phyloP scores from a whole-genome alignment of 2,329 filamentous ascomycete genomes.

The Aspergillus sp. region DNA sequence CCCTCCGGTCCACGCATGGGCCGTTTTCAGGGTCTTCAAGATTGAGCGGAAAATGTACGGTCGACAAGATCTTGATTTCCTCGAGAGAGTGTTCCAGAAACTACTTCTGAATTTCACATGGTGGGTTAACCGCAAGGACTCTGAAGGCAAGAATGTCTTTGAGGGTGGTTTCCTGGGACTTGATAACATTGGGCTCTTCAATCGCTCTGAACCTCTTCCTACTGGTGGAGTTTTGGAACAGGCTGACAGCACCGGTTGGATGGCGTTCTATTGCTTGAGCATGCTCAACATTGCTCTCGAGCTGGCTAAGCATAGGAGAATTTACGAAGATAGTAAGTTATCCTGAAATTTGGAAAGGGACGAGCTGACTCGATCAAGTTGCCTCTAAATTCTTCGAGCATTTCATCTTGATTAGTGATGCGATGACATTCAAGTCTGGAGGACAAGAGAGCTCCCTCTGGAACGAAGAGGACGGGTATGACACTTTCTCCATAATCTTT shows the following conservation, averaged over 20 bases:
- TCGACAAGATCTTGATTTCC: slow-evolving; percentile 89
- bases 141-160: slow-evolving; percentile 94
- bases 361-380: slow-evolving; percentile 52
- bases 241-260: slow-evolving; percentile 97
- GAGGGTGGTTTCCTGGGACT: slow-evolving; percentile 94
- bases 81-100: slow-evolving; percentile 96
- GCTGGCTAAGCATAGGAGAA: slow-evolving; percentile 90
- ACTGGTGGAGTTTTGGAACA: slow-evolving; percentile 94
- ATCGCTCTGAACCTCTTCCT: slow-evolving; percentile 90
- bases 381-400: slow-evolving; percentile 99
- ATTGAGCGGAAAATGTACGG: slow-evolving; percentile 98
- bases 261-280: slow-evolving; percentile 95
- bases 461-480: slow-evolving; percentile 82
- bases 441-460: slow-evolving; percentile 81
- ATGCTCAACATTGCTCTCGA: slow-evolving; percentile 98
- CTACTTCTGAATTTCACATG: slow-evolving; percentile 95
- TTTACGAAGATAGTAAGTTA: slow-evolving; percentile 76
- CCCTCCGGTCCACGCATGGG: slow-evolving; percentile 94
- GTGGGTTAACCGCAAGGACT: slow-evolving; percentile 98
- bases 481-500: neutral
- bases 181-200: slow-evolving; percentile 97
- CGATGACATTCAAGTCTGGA: slow-evolving; percentile 83
- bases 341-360: neutral
- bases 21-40: slow-evolving; percentile 94
- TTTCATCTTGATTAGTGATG: slow-evolving; percentile 96